These are phyloP conservation scores for Sedum album DNA, from an alignment of 164 flowering plant species.

Conservation along the genomic window DNA sequence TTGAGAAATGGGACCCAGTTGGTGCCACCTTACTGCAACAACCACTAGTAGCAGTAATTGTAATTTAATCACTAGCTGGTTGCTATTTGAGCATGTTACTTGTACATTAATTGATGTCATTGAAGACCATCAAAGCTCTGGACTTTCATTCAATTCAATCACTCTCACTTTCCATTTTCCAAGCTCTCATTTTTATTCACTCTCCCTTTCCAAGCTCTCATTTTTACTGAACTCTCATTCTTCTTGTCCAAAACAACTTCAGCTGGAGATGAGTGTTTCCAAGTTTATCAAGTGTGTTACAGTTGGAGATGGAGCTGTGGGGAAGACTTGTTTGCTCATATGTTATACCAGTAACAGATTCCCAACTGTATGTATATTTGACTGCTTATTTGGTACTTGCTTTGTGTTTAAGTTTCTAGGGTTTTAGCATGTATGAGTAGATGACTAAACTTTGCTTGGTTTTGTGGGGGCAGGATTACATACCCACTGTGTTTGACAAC, in stretches of 20 bases:
- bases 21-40: background rate
- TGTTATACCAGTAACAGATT: conserved; percentile 98
- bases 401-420: background rate
- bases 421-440: too few species aligned
- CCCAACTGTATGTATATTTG: conserved; percentile 48
- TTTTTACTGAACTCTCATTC: background rate
- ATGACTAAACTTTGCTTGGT: background rate
- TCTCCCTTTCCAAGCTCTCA: background rate
- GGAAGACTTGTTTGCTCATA: conserved; percentile 95
- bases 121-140: background rate
- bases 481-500: conserved; percentile 96
- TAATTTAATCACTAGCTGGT: background rate
- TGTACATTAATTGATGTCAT: background rate
- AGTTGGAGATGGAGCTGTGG: conserved; percentile 98
- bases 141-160: too few species aligned
- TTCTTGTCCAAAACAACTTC: background rate
- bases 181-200: background rate
- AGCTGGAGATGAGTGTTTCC: conserved; percentile 63
- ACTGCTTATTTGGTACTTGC: background rate
- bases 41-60: conserved; percentile 5
- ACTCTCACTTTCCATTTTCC: background rate
- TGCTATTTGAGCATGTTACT: background rate
- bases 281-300: conserved; percentile 98
- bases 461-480: conserved; percentile 55
- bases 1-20: conserved; percentile 3